Evolutionary conservation across 2,329 filamentous ascomycete species (phyloP), one percentile per base, ranked within the genome.

Genomic region (Colletotrichum sp.): DNA sequence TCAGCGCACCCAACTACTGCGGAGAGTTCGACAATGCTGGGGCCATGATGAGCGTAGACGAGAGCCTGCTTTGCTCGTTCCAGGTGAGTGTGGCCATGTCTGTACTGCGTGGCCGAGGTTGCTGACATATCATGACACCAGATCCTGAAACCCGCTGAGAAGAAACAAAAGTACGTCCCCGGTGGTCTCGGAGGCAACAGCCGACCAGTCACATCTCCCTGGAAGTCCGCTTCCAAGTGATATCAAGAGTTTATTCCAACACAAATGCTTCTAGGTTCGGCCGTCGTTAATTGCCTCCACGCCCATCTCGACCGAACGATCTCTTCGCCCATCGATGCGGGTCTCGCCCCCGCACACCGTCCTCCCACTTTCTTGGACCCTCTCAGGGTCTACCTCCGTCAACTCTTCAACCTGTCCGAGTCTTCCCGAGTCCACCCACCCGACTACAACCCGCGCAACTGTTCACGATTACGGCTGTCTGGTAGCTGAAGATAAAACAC

Each of bases 151-250:
- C 97, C 97, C 84, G 97, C 97, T 87, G 97, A 99, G 92, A 99
- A 99, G 94, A 99, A 99, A 94, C 96, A 98, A 95, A 99, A 99
- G 96, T 99, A 98, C 91, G 96, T 98, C 85, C 91, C 93, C 89
- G 90, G 90, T 88, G 90, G 91, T 88, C 90, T 94, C 87, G 93
- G 91, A 88, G 90, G 91, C 88, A 90, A 91, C 89, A 91, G 90
- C 89, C 91, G 92, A 86, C 78, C 80, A 78, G 89, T 91, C 87
- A 93, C 92, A 91, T 89, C 92, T 90, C 91, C 92, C 86, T 90
- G 91, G 88, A 94, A 93, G 87, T 61, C 90, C 91, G 86, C 84
- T 84, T 84, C 92, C 93, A 87, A 90, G 91, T 87, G 93, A 93
- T 89, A 52, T 36, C 91, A 92, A 92, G 89, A 90, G 89, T 90